Evolutionary conservation across 768 basidiomycete species (phyloP), one percentile per base, ranked within the genome.

Genomic region (Psilocybe sp.): DNA sequence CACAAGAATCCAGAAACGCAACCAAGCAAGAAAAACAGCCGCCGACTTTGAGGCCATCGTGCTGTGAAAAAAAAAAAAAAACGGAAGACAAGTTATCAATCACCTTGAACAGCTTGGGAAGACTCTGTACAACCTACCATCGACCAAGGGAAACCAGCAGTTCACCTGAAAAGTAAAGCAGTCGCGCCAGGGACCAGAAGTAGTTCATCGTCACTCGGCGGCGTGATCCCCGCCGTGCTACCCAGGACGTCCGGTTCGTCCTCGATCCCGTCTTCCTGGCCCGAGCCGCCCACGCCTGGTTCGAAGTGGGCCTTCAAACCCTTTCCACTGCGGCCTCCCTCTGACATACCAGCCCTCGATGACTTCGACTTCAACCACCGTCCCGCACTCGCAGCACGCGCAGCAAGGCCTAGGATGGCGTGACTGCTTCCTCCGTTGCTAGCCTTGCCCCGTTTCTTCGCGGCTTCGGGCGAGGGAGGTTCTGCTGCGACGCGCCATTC

Each of bases 401-500:
- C 37, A 10, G 35, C 36, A 16, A 40, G 12, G 9, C 44, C 47
- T 31, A 33, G 16, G 12, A 36, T 13, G 31, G 39, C 19, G 50
- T 46, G 9, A n/a, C 37, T 19, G 33, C 44, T 44, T 19, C 28
- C 37, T 4, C 12, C 40, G 33, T 16, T 32, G 18, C 14, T 32
- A 39, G 32, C 33, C 1, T 42, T 46, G 18, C 47, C 51, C 41
- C 49, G 61, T 44, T 55, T 64, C 34, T 64, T 67, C 37, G 57
- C 52, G 2, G 65, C 47, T 19, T 66, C 58, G 10, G 70, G 71
- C 12, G 72, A 74, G 9, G 68, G 69, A 5, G 71, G 70, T 39
- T 66, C 69, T 16, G 68, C 70, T 15, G 67, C 70, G n/a, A 64
- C 62, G 63, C 65, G 68, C 48, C 69, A 71, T 10, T 49, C 48